These are phyloP conservation scores for Apiospora saccharicola DNA, from an alignment of 2,329 filamentous ascomycete species.

Conservation along the genomic window DNA sequence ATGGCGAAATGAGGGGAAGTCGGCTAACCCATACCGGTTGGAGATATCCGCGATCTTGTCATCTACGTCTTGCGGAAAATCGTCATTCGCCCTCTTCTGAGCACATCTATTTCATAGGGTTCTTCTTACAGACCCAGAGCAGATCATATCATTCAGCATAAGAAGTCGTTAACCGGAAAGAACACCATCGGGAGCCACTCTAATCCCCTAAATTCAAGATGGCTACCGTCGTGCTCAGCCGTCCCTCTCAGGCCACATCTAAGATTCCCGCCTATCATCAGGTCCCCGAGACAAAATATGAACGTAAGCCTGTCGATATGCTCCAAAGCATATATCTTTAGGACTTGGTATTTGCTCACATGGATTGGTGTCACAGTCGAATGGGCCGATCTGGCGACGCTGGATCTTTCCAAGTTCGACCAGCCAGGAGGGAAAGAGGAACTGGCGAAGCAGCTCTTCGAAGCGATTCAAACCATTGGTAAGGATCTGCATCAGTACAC, in stretches of 20 bases:
- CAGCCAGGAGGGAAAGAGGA: slow-evolving; percentile 61
- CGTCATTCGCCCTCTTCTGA: neutral
- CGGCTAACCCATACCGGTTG: too few relatives aligned
- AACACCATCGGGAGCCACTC: neutral
- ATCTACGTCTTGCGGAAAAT: too few relatives aligned
- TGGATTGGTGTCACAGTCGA: slow-evolving; percentile 37
- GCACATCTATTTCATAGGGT: neutral
- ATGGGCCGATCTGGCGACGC: slow-evolving; percentile 65
- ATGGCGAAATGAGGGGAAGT: slow-evolving; percentile 29
- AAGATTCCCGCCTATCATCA: slow-evolving; percentile 43
- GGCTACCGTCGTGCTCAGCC: slow-evolving; percentile 23
- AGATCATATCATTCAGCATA: neutral
- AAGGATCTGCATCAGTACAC: too few relatives aligned
- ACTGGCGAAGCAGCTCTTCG: slow-evolving; percentile 61
- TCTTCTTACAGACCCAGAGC: neutral
- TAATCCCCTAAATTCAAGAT: neutral
- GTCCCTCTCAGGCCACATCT: slow-evolving; percentile 29
- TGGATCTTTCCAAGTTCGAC: slow-evolving; percentile 63
- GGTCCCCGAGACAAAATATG: slow-evolving; percentile 43
- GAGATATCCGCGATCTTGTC: too few relatives aligned
- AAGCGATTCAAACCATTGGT: slow-evolving; percentile 57
- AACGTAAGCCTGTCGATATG: slow-evolving; percentile 36
- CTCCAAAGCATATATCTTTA: too few relatives aligned
- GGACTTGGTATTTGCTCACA: neutral
- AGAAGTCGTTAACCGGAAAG: neutral